phyloP scores from a whole-genome alignment of 768 basidiomycete genomes.

The Russula vinacea region DNA sequence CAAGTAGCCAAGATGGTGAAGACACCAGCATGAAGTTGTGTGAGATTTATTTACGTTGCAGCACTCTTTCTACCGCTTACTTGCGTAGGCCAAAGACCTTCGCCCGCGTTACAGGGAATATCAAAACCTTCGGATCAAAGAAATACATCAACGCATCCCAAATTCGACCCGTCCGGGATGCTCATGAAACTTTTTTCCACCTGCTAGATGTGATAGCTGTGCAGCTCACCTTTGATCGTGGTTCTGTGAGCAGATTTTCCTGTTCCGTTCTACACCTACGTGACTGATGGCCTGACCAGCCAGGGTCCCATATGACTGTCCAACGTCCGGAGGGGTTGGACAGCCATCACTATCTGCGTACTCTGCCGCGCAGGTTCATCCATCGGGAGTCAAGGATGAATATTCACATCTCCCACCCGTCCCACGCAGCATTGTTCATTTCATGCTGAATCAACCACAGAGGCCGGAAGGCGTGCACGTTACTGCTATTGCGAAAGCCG shows the following conservation, averaged over 20 bases:
- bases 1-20: slow-evolving; percentile 49
- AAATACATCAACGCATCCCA: slow-evolving; percentile 77
- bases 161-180: slow-evolving; percentile 65
- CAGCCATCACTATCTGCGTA: slow-evolving; percentile 36
- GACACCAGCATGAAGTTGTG: slow-evolving; percentile 48
- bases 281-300: slow-evolving; percentile 24
- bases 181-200: slow-evolving; percentile 81
- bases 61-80: slow-evolving; percentile 1
- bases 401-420: slow-evolving; percentile 53
- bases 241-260: slow-evolving; percentile 48
- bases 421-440: slow-evolving; percentile 63
- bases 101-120: slow-evolving; percentile 73
- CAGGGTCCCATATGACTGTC: slow-evolving; percentile 29
- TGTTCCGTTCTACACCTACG: background rate
- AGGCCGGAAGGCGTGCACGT: slow-evolving; percentile 71
- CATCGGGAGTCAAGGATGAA: slow-evolving; percentile 23
- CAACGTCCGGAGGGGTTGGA: slow-evolving; percentile 14
- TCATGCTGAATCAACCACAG: slow-evolving; percentile 49
- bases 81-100: slow-evolving; percentile 63
- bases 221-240: slow-evolving; percentile 61
- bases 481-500: slow-evolving; percentile 61
- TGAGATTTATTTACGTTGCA: slow-evolving; percentile 32
- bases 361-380: slow-evolving; percentile 35
- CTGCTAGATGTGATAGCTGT: slow-evolving; percentile 70
- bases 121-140: slow-evolving; percentile 81